Evolutionary conservation across 2,329 filamentous ascomycete genomes (phyloP).

Genomic region (Fusarium secorum): DNA sequence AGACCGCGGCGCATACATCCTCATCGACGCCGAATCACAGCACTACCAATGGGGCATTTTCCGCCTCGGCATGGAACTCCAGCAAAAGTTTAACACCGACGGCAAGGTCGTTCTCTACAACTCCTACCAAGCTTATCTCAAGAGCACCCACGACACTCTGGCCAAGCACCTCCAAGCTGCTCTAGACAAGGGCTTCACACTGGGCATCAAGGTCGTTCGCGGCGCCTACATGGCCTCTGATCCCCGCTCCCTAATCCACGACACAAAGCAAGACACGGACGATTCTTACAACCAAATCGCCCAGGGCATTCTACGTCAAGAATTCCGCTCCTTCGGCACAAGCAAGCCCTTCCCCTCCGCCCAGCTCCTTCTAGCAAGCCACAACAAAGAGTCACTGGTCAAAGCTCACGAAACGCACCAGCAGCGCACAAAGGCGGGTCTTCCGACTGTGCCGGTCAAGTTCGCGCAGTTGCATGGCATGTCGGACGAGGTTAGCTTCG

Average conservation of each 20-base stretch:
- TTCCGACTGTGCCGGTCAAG: constrained; percentile 49
- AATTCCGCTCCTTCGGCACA: constrained; percentile 51
- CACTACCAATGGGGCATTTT: constrained; percentile 53
- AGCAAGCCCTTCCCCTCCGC: constrained; percentile 53
- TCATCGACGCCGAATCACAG: constrained; percentile 57
- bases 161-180: constrained; percentile 56
- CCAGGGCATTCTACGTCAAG: constrained; percentile 53
- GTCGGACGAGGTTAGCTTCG: constrained; percentile 64
- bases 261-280: constrained; percentile 62
- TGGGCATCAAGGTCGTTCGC: constrained; percentile 65
- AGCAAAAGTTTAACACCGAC: constrained; percentile 51
- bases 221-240: constrained; percentile 64
- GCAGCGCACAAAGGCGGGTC: constrained; percentile 47
- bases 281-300: constrained; percentile 59
- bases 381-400: constrained; percentile 55
- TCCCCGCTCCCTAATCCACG: constrained; percentile 58
- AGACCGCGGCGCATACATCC: constrained; percentile 51
- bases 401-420: constrained; percentile 56
- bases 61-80: constrained; percentile 45
- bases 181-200: constrained; percentile 55
- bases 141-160: constrained; percentile 53
- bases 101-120: constrained; percentile 52
- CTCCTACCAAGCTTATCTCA: constrained; percentile 66
- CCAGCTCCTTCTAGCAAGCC: constrained; percentile 61
- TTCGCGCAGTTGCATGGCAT: constrained; percentile 66